Evolutionary conservation across 768 basidiomycete genomes (phyloP).

Genomic region (Lentinula sp.): DNA sequence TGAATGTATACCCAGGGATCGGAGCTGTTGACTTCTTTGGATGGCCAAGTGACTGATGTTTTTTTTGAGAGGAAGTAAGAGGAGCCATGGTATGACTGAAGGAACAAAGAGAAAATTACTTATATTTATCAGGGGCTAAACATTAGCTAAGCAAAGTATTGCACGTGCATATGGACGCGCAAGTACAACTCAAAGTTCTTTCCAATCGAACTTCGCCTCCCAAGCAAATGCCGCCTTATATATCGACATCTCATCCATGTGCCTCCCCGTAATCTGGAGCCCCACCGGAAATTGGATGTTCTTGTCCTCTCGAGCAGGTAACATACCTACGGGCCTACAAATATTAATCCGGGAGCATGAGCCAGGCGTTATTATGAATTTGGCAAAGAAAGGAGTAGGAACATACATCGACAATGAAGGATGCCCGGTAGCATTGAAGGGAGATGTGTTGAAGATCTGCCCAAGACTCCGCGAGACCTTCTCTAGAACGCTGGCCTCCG

Average conservation of each 20-base stretch:
- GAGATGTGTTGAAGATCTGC: slow-evolving; percentile 1
- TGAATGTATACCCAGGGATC: too few species aligned
- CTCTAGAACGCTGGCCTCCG: background rate
- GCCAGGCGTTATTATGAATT: too few species aligned
- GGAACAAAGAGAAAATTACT: too few species aligned
- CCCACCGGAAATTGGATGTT: background rate
- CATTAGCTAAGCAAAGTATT: too few species aligned
- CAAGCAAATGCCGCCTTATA: slow-evolving; percentile 2
- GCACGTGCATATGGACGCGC: too few species aligned
- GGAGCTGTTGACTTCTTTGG: too few species aligned
- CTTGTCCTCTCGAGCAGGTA: background rate
- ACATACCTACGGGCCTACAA: slow-evolving; percentile 3
- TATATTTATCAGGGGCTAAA: too few species aligned
- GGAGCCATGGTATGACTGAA: too few species aligned
- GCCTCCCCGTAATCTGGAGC: slow-evolving; percentile 3
- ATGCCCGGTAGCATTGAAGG: slow-evolving; percentile 1
- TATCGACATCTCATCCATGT: background rate
- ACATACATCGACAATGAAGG: background rate
- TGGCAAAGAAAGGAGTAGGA: background rate
- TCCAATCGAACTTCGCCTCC: background rate
- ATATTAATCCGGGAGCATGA: too few species aligned
- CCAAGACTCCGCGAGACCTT: background rate
- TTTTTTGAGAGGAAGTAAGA: too few species aligned
- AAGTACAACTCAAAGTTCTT: background rate
- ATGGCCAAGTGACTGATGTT: too few species aligned